Conservation (phyloP, 805 yeast genomes). For the Huiozyma naganishii region DNA sequence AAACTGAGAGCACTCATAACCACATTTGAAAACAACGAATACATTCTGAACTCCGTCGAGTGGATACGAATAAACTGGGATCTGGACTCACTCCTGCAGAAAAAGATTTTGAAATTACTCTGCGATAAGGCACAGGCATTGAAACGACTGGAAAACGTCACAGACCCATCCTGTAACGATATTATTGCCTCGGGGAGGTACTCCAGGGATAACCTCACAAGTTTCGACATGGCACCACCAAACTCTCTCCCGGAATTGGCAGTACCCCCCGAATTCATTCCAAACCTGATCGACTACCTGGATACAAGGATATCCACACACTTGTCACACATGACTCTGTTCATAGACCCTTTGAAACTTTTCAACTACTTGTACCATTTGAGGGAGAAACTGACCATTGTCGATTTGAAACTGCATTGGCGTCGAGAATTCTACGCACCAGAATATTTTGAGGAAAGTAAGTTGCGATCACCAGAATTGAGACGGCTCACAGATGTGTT, state of each 20-base stretch:
- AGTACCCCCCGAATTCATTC: slow-evolving; percentile 23
- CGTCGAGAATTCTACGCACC: slow-evolving; percentile 30
- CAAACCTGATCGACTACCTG: slow-evolving; percentile 21
- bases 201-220: slow-evolving; percentile 18
- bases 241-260: slow-evolving; percentile 26
- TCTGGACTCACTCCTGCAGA: slow-evolving; percentile 26
- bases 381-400: slow-evolving; percentile 25
- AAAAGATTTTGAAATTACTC: slow-evolving; percentile 20
- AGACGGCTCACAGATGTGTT: slow-evolving; percentile 28
- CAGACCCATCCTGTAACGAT: slow-evolving; percentile 30
- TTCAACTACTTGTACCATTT: slow-evolving; percentile 29
- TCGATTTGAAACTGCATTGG: slow-evolving; percentile 32
- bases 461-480: slow-evolving; percentile 11
- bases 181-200: slow-evolving; percentile 24
- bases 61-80: slow-evolving; percentile 37
- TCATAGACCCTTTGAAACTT: slow-evolving; percentile 31
- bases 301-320: slow-evolving; percentile 22
- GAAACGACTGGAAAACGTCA: slow-evolving; percentile 31
- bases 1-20: slow-evolving; percentile 21
- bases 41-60: slow-evolving; percentile 21
- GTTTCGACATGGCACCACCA: slow-evolving; percentile 32
- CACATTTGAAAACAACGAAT: slow-evolving; percentile 17
- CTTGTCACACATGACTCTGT: slow-evolving; percentile 27
- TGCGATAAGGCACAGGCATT: slow-evolving; percentile 24
- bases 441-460: slow-evolving; percentile 16